phyloP scores from a whole-genome alignment of 2,329 filamentous ascomycete genomes.

The Botrytis deweyae region DNA sequence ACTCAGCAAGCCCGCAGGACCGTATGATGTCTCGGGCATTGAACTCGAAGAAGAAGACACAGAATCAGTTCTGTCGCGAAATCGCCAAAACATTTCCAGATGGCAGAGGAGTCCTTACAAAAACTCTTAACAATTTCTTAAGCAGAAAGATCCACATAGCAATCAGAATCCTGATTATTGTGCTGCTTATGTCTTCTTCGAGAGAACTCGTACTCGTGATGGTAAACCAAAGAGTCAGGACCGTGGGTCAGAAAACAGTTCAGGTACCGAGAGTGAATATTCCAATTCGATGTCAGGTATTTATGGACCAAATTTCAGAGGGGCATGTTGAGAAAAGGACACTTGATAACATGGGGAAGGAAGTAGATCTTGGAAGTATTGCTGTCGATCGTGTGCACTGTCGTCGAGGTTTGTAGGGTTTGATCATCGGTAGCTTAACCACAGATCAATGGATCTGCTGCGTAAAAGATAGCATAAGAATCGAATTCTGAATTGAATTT shows the following conservation, averaged over 20 bases:
- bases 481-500: too few relatives aligned
- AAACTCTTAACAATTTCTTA: neutral
- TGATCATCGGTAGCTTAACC: neutral
- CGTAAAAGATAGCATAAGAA: neutral
- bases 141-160: neutral
- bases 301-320: neutral
- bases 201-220: slow-evolving; percentile 54
- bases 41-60: neutral
- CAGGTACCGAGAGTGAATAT: neutral
- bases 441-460: neutral
- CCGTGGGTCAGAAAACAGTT: slow-evolving; percentile 31
- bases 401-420: neutral
- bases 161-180: slow-evolving; percentile 48
- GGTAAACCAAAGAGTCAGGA: slow-evolving; percentile 53
- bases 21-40: neutral
- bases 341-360: neutral
- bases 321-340: neutral
- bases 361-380: neutral
- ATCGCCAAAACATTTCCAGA: neutral
- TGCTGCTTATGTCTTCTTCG: slow-evolving; percentile 56
- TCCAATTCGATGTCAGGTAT: neutral
- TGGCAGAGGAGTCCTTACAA: neutral
- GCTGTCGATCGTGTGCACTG: neutral
- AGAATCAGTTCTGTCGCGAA: neutral
- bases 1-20: neutral